Conservation (phyloP, 192 early-diverging fungal species). For the Blastocladiella britannica region DNA sequence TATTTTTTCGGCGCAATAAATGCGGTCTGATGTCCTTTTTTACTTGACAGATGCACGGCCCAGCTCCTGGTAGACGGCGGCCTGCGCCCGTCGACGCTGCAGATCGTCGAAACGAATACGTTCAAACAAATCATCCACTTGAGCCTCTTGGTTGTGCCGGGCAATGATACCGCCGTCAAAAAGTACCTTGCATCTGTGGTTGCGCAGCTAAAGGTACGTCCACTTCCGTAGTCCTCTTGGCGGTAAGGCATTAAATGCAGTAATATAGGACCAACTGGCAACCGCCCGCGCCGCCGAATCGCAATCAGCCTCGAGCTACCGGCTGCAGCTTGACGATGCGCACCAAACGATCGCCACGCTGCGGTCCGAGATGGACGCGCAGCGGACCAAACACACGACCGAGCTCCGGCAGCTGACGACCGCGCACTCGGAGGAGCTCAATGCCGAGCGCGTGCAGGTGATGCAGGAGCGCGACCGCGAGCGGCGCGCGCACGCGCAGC, state of each 20-base stretch:
- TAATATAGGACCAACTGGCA: background rate
- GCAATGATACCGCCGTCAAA: slow-evolving; percentile 24
- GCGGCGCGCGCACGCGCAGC: slow-evolving; percentile 7
- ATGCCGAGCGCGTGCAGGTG: slow-evolving; percentile 12
- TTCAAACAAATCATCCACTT: slow-evolving; percentile 33
- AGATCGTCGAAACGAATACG: slow-evolving; percentile 28
- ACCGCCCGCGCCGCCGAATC: background rate
- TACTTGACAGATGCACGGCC: too few relatives aligned
- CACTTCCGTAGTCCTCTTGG: too few relatives aligned
- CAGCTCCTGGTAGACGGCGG: too few relatives aligned
- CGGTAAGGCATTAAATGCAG: too few relatives aligned
- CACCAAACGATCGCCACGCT: slow-evolving; percentile 4
- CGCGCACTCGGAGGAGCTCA: slow-evolving; percentile 12
- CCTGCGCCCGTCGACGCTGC: too few relatives aligned
- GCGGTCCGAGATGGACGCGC: slow-evolving; percentile 12
- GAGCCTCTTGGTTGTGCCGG: slow-evolving; percentile 18
- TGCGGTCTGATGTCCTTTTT: too few relatives aligned
- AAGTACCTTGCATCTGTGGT: slow-evolving; percentile 24
- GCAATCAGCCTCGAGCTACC: background rate
- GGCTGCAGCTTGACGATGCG: slow-evolving; percentile 6
- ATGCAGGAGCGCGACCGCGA: slow-evolving; percentile 8
- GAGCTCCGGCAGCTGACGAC: slow-evolving; percentile 10
- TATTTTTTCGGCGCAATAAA: too few relatives aligned
- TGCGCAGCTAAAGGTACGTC: slow-evolving; percentile 18
- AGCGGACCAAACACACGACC: slow-evolving; percentile 12